A percentile compares a stretch with the other conserved stretches of the same genome.
These are phyloP conservation scores for Pterocarpus macrocarpus DNA, from an alignment of 306 rosid species.

Conservation along the genomic window DNA sequence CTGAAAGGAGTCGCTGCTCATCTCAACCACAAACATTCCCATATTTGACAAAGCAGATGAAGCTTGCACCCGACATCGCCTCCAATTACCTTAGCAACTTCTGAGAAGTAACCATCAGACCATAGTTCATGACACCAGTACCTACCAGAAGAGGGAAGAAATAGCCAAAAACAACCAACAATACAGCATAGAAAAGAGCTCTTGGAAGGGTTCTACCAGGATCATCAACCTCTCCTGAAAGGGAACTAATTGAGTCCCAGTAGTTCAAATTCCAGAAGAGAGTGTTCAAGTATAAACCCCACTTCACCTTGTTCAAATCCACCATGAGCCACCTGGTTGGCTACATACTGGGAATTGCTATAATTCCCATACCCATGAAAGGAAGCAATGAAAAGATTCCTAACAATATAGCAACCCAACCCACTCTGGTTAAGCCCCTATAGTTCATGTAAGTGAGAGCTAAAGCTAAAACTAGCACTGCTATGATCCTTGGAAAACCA, in stretches of 20 bases:
- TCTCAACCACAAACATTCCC: constrained; percentile 81
- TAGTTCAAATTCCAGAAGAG: constrained; percentile 83
- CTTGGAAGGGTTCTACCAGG: constrained; percentile 70
- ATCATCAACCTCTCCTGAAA: constrained; percentile 72
- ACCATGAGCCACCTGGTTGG: constrained; percentile 65
- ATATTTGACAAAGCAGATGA: constrained; percentile 78
- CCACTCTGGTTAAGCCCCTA: constrained; percentile 73
- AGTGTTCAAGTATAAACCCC: constrained; percentile 72
- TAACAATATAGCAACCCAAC: constrained; percentile 65
- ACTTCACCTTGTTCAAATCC: constrained; percentile 57
- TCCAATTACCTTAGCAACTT: constrained; percentile 61
- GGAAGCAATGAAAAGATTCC: constrained; percentile 76
- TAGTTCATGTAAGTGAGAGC: constrained; percentile 72
- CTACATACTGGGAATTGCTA: constrained; percentile 61
- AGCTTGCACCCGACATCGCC: constrained; percentile 69
- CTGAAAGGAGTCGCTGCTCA: constrained; percentile 81
- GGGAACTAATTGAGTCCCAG: constrained; percentile 77
- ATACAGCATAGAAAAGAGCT: constrained; percentile 64
- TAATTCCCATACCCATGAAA: constrained; percentile 66
- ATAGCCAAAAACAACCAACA: constrained; percentile 65
- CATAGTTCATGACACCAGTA: constrained; percentile 65
- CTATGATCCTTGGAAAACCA: constrained; percentile 60
- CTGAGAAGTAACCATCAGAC: constrained; percentile 77
- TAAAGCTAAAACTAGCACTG: constrained; percentile 53
- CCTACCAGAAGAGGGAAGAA: constrained; percentile 69